phyloP scores from a whole-genome alignment of 208 protist species.

The Crithidia bombi region DNA sequence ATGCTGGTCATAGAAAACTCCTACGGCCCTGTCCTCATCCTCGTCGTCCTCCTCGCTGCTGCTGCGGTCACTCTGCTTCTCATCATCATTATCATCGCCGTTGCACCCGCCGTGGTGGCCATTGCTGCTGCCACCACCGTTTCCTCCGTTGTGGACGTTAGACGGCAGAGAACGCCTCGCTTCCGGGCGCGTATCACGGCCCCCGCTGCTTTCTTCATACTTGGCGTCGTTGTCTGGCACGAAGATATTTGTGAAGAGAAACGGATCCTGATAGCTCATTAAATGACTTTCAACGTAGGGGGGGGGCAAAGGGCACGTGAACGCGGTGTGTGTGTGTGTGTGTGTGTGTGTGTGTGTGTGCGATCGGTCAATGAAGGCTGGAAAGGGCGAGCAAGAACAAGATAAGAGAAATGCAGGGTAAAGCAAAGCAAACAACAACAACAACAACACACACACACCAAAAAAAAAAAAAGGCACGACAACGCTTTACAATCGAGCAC shows the following conservation, averaged over 20 bases:
- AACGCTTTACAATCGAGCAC: too few species aligned
- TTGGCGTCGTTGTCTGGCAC: not conserved
- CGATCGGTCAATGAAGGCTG: too few species aligned
- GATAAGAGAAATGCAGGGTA: too few species aligned
- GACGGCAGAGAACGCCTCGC: not conserved
- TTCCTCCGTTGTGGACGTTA: not conserved
- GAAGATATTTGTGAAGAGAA: slow-evolving; percentile 1
- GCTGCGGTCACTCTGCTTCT: not conserved
- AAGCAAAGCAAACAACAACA: too few species aligned
- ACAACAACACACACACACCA: too few species aligned
- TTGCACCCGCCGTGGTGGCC: not conserved
- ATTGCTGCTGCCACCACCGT: not conserved
- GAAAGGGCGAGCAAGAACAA: too few species aligned
- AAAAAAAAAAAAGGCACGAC: too few species aligned
- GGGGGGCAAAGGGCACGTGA: not conserved
- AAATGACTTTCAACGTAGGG: too few species aligned
- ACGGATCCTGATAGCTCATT: slow-evolving; percentile 6
- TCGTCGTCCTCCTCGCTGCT: not conserved
- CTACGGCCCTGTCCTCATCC: not conserved
- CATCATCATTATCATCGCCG: not conserved
- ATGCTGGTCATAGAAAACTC: slow-evolving; percentile 28
- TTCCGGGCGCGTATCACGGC: too few species aligned
- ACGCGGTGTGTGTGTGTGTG: too few species aligned
- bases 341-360: too few species aligned
- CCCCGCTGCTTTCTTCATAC: too few species aligned